These are phyloP conservation scores for Teunomyces lycoperdinae DNA, from an alignment of 805 yeast genomes.

Conservation along the genomic window DNA sequence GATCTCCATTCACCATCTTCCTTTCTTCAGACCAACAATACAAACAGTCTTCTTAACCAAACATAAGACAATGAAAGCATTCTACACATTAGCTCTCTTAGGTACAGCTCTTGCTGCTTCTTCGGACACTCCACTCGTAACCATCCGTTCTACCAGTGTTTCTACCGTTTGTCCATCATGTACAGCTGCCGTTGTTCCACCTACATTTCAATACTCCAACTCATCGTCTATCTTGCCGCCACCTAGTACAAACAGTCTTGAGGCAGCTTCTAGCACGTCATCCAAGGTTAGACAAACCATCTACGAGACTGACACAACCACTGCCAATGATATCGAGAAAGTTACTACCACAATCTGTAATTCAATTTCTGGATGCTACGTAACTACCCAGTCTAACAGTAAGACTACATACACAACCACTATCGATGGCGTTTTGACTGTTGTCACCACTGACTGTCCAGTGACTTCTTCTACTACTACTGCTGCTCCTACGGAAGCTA, in stretches of 20 bases:
- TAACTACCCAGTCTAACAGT: slow-evolving; percentile 32
- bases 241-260: neutral
- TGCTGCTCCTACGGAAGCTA: neutral
- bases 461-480: slow-evolving; percentile 7
- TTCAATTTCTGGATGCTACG: slow-evolving; percentile 24
- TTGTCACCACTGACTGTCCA: slow-evolving; percentile 32
- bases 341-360: slow-evolving; percentile 34
- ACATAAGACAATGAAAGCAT: neutral
- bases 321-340: slow-evolving; percentile 14
- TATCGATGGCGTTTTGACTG: slow-evolving; percentile 39
- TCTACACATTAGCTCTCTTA: slow-evolving; percentile 5
- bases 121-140: slow-evolving; percentile 2
- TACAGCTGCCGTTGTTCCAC: slow-evolving; percentile 8
- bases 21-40: neutral
- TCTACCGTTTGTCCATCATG: slow-evolving; percentile 7
- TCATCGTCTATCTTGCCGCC: slow-evolving; percentile 4
- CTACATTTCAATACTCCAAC: slow-evolving; percentile 10
- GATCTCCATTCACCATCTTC: neutral
- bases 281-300: slow-evolving; percentile 12
- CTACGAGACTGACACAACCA: slow-evolving; percentile 23
- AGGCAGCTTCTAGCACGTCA: neutral
- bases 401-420: slow-evolving; percentile 35
- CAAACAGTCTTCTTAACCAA: neutral
- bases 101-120: slow-evolving; percentile 6
- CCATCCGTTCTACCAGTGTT: slow-evolving; percentile 6